Evolutionary conservation across 805 yeast species (phyloP).

Genomic region (Ogataea pignaliae): DNA sequence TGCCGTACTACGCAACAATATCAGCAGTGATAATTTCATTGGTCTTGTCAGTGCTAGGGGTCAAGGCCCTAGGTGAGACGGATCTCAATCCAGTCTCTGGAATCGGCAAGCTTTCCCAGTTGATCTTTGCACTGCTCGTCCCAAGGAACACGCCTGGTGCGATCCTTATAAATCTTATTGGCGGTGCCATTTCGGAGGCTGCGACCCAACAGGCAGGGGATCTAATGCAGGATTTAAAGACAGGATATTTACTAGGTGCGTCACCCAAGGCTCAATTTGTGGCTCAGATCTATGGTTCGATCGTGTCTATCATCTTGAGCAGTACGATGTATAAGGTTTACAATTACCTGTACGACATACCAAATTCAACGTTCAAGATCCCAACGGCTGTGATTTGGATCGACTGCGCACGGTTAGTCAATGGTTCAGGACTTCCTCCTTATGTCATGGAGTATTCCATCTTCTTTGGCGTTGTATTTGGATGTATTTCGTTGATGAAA

Average conservation of each 20-base stretch:
- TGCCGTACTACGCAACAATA: conserved; percentile 67
- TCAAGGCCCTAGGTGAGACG: conserved; percentile 93
- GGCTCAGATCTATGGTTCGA: conserved; percentile 86
- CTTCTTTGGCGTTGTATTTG: conserved; percentile 64
- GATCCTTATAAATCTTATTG: conserved; percentile 78
- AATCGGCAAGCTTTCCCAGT: conserved; percentile 89
- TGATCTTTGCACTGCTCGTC: conserved; percentile 76
- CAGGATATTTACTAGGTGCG: conserved; percentile 89
- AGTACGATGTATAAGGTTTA: conserved; percentile 80
- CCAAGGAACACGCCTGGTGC: conserved; percentile 76
- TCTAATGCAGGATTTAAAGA: conserved; percentile 93
- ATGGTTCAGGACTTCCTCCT: conserved; percentile 87
- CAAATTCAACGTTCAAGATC: conserved; percentile 73
- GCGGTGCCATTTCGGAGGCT: conserved; percentile 97
- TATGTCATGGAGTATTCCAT: conserved; percentile 59
- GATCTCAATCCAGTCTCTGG: conserved; percentile 97
- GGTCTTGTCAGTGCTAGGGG: conserved; percentile 78
- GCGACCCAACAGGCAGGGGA: conserved; percentile 99
- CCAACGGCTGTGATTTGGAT: conserved; percentile 98
- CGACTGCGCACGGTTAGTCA: conserved; percentile 88
- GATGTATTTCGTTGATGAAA: conserved; percentile 58
- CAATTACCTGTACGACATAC: conserved; percentile 78
- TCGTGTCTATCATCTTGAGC: conserved; percentile 77
- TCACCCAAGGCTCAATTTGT: conserved; percentile 87
- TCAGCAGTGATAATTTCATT: conserved; percentile 73